Evolutionary conservation across 106 monocot genomes (phyloP), one percentile per base, ranked within the genome.

Genomic region (Acorus gramineus): DNA sequence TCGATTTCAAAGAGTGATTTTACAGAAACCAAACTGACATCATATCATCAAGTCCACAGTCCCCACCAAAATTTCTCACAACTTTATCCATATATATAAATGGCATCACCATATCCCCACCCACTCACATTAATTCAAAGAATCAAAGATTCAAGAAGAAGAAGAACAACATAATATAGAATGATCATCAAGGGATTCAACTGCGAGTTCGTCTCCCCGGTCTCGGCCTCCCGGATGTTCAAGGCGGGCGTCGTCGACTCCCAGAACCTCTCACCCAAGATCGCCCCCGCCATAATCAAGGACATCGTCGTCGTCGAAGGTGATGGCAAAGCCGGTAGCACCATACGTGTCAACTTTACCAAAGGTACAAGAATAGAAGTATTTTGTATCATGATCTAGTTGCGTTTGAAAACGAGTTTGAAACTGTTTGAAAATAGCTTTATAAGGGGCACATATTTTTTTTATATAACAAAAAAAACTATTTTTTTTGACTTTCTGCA

Each of bases 291-390:
- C 14, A 5, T 57, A 28, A 48, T 68, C 12, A 11, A 45, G 45
- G 52, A 48, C 57, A 11, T 46, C 49, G 47, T 45, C 5, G 10
- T 67, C 67, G 47, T 68, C 68, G 47, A 56, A 12, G 68, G 68
- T 4, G 68, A 68, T 47, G 68, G 68, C 3, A 57, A 57, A 2
- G 68, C 58, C 12, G 68, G 68, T 6, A 48, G 47, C 57, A 14
- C 58, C 57, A 68, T 8, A 47, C 46, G 48, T 56, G 56, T 45
- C 57, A 49, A 68, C 68, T 68, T 58, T 14, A 68, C 68, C 12
- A 47, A 55, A 56, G 68, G 68, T 68, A 2, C 3, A 54, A 28
- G 28, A n/a, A n/a, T n/a, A 4, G 5, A 14, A 5, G 42, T 14
- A n/a, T 4, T n/a, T n/a, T 10, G 8, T 57, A n/a, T n/a, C 57